These are phyloP conservation scores for Amanita phalloides DNA, from an alignment of 768 basidiomycete genomes.

Conservation along the genomic window DNA sequence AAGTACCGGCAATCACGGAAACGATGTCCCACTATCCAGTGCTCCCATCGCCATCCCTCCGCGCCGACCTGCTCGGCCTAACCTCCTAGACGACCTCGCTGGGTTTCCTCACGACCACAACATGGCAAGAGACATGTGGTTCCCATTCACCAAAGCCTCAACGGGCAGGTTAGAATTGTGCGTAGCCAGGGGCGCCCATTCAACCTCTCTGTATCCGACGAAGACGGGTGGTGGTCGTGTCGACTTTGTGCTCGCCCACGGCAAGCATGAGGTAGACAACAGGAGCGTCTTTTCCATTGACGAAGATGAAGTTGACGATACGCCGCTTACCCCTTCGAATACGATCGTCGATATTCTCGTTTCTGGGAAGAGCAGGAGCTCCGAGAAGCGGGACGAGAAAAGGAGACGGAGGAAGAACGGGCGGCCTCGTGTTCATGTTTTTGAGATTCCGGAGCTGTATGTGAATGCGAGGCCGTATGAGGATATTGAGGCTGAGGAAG, in stretches of 20 bases:
- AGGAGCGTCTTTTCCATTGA: neutral
- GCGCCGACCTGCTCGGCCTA: neutral
- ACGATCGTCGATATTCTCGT: neutral
- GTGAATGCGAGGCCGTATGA: neutral
- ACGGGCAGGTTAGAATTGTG: neutral
- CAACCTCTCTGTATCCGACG: neutral
- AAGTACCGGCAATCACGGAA: neutral
- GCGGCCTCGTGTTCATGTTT: neutral
- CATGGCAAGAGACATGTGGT: neutral
- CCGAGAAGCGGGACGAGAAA: neutral
- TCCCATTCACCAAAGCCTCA: neutral
- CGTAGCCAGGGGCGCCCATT: neutral
- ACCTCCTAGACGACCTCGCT: neutral
- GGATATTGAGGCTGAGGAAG: slow-evolving; percentile 1
- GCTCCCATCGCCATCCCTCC: neutral
- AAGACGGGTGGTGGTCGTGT: neutral
- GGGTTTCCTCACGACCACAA: neutral
- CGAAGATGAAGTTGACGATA: neutral
- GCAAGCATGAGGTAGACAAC: neutral
- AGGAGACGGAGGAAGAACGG: neutral
- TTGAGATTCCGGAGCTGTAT: slow-evolving; percentile 1
- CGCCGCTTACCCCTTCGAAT: neutral
- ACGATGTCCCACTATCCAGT: neutral
- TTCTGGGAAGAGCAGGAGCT: neutral
- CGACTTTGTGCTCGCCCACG: neutral